A percentile compares a stretch with the other conserved stretches of the same genome.
Evolutionary conservation across 805 yeast genomes (phyloP).

Genomic region (Saccharomyces kudriavzevii): DNA sequence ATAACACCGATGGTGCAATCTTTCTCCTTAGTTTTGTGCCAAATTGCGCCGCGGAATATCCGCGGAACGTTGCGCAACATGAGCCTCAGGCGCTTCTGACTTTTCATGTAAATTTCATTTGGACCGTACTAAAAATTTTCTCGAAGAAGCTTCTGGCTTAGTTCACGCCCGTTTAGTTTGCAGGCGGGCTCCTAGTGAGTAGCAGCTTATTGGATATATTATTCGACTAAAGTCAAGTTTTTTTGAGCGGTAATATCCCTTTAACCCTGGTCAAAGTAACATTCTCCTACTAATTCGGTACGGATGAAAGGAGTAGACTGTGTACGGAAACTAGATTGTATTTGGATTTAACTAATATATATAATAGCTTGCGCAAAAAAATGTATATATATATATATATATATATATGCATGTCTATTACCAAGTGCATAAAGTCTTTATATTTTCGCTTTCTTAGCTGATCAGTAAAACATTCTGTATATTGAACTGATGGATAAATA

Average conservation of each 20-base stretch:
- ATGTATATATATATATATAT: neutral
- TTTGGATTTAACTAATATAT: neutral
- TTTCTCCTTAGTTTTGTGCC: neutral
- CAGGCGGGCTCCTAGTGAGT: neutral
- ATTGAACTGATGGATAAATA: neutral
- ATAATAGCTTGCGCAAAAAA: neutral
- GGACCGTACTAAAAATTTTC: neutral
- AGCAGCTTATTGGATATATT: neutral
- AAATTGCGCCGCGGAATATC: neutral
- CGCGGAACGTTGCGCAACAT: neutral
- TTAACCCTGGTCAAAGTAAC: neutral
- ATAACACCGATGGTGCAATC: neutral
- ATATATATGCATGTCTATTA: neutral
- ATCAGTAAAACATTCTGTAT: neutral
- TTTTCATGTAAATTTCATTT: neutral
- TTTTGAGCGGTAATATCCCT: neutral
- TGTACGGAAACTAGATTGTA: neutral
- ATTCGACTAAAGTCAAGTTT: neutral
- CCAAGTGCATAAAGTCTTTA: conserved; percentile 1
- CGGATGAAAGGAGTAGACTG: neutral
- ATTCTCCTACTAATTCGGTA: neutral
- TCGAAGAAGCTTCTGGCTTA: neutral
- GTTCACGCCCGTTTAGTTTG: neutral
- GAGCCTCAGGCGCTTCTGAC: neutral
- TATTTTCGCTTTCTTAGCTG: neutral